Evolutionary conservation across 2,329 filamentous ascomycete genomes (phyloP).

Genomic region (Pseudopyrenochaeta lycopersici): DNA sequence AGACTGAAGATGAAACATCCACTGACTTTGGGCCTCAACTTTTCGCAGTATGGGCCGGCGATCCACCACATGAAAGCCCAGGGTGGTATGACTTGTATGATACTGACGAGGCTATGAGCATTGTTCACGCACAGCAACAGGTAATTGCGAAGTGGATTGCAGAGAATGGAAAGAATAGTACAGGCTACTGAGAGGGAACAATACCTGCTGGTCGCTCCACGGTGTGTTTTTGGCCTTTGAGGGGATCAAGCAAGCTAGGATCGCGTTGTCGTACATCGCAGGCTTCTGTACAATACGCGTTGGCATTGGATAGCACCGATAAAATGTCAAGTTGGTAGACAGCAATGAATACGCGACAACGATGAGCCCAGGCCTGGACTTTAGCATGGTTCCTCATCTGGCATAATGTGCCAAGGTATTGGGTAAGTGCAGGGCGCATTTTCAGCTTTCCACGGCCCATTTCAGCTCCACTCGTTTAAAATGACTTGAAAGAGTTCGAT

Average conservation of each 20-base stretch:
- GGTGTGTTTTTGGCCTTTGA: too few relatives aligned
- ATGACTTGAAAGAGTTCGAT: not conserved
- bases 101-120: slow-evolving; percentile 49
- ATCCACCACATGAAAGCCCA: slow-evolving; percentile 51
- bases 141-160: slow-evolving; percentile 40
- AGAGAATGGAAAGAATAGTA: slow-evolving; percentile 17
- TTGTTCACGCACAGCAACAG: slow-evolving; percentile 45
- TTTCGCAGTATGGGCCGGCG: slow-evolving; percentile 47
- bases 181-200: not conserved
- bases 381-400: not conserved
- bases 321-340: too few relatives aligned
- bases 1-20: too few relatives aligned
- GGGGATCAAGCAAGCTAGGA: too few relatives aligned
- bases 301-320: too few relatives aligned
- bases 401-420: not conserved
- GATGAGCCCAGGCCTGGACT: not conserved
- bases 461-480: not conserved
- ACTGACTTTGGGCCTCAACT: too few relatives aligned
- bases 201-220: too few relatives aligned
- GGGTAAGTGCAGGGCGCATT: not conserved
- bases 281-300: too few relatives aligned
- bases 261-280: too few relatives aligned
- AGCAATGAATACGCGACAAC: too few relatives aligned
- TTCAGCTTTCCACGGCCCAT: not conserved
- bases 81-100: slow-evolving; percentile 54